Evolutionary conservation across 768 basidiomycete genomes (phyloP).

Genomic region (Tricholoma sp.): DNA sequence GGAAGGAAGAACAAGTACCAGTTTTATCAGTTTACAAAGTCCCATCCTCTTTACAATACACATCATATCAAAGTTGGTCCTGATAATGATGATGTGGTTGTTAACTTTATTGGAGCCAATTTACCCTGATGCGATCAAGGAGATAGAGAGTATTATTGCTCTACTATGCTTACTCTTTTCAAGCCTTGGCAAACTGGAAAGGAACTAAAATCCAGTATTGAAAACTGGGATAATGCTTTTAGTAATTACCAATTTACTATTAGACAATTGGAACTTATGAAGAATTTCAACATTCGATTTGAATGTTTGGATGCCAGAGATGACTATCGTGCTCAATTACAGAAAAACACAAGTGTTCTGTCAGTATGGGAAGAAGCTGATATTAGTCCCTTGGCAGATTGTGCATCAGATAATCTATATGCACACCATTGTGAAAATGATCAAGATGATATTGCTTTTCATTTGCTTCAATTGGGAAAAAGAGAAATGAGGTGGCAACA

Average conservation of each 20-base stretch:
- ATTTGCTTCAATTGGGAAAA: background rate
- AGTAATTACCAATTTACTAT: conserved; percentile 10
- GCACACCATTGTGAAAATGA: background rate
- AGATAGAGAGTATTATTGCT: conserved; percentile 25
- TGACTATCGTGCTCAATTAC: conserved; percentile 16
- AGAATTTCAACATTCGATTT: conserved; percentile 23
- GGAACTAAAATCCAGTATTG: conserved; percentile 13
- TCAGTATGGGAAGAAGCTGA: conserved; percentile 1
- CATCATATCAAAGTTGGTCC: background rate
- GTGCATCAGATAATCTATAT: background rate
- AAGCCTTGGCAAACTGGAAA: conserved; percentile 19
- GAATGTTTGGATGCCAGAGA: conserved; percentile 26
- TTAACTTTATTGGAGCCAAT: conserved; percentile 24
- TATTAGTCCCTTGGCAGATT: background rate
- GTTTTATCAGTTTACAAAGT: background rate
- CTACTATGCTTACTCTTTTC: conserved; percentile 10
- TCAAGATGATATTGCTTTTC: background rate
- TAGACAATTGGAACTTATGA: conserved; percentile 16
- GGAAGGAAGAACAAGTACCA: background rate
- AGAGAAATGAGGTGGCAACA: background rate
- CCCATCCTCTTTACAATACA: background rate
- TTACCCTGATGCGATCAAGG: conserved; percentile 24
- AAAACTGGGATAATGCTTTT: conserved; percentile 21
- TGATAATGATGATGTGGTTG: conserved; percentile 10
- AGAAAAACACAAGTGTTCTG: background rate